These are phyloP conservation scores for Thraustotheca clavata DNA, from an alignment of 352 stramenopile genomes.

Conservation along the genomic window DNA sequence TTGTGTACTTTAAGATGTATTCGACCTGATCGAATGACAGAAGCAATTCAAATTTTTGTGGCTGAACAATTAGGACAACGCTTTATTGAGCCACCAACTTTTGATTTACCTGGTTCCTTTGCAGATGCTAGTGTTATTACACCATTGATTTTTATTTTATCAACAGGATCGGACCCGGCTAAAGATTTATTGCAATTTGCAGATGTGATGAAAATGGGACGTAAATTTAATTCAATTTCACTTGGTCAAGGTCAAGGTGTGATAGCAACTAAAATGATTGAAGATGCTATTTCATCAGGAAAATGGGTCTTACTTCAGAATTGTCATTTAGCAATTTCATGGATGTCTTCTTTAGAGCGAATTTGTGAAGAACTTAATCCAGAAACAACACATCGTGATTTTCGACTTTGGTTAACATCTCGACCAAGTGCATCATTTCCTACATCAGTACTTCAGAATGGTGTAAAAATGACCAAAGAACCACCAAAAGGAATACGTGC, in stretches of 20 bases:
- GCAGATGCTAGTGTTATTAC: slow-evolving; percentile 82
- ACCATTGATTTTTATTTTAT: slow-evolving; percentile 91
- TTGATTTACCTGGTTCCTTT: slow-evolving; percentile 88
- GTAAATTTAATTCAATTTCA: slow-evolving; percentile 90
- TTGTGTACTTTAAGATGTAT: slow-evolving; percentile 73
- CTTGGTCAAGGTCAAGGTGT: slow-evolving; percentile 89
- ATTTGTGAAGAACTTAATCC: slow-evolving; percentile 88
- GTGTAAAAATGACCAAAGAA: slow-evolving; percentile 28
- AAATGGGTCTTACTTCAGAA: slow-evolving; percentile 95
- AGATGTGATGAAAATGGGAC: slow-evolving; percentile 70
- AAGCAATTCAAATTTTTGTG: slow-evolving; percentile 88
- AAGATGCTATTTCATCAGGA: slow-evolving; percentile 75
- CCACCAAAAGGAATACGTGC: slow-evolving; percentile 25
- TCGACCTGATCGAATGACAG: slow-evolving; percentile 74
- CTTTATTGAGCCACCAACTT: slow-evolving; percentile 89
- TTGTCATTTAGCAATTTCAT: slow-evolving; percentile 91
- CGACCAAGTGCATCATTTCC: slow-evolving; percentile 61
- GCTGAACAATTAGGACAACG: slow-evolving; percentile 67
- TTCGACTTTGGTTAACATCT: slow-evolving; percentile 74
- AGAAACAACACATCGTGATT: slow-evolving; percentile 85
- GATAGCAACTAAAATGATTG: slow-evolving; percentile 86
- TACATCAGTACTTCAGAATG: slow-evolving; percentile 23
- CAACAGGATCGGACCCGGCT: slow-evolving; percentile 89
- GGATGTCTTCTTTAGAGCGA: slow-evolving; percentile 92
- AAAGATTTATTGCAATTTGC: slow-evolving; percentile 91